A percentile compares a stretch with the other conserved stretches of the same genome.
These are phyloP conservation scores for Pythium pyrilobum DNA, from an alignment of 352 stramenopile genomes.

Conservation along the genomic window DNA sequence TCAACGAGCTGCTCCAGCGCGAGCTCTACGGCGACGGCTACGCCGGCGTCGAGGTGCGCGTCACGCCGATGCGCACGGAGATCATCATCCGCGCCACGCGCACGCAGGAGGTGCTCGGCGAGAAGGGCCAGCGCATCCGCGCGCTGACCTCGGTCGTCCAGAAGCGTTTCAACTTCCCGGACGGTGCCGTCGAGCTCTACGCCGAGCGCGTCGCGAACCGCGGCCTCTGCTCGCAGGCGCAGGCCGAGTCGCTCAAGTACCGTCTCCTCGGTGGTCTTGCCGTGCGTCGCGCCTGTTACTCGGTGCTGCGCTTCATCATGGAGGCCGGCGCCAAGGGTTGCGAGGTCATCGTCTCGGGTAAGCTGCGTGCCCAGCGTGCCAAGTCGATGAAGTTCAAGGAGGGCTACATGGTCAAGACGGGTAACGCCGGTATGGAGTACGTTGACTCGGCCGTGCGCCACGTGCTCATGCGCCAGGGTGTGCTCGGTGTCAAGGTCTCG, in stretches of 20 bases:
- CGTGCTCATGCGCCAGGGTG: constrained; percentile 99
- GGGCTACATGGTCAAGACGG: constrained; percentile 99
- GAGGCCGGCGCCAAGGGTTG: constrained; percentile 98
- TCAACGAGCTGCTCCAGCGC: constrained; percentile 98
- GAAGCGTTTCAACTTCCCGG: constrained; percentile 97
- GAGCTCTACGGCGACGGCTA: constrained; percentile 99
- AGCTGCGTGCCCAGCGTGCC: constrained; percentile 98
- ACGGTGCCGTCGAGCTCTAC: constrained; percentile 97
- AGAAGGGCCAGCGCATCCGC: constrained; percentile 99
- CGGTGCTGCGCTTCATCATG: constrained; percentile 99
- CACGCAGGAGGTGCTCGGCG: constrained; percentile 98
- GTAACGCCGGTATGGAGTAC: constrained; percentile 98
- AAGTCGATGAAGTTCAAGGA: constrained; percentile 99
- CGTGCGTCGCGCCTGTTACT: constrained; percentile 98
- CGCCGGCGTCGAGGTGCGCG: constrained; percentile 97
- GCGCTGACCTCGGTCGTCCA: constrained; percentile 99
- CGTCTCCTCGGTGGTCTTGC: constrained; percentile 97
- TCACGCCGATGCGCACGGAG: constrained; percentile 98
- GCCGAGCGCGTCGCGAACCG: constrained; percentile 98
- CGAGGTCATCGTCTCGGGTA: constrained; percentile 99
- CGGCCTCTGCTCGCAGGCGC: constrained; percentile 97
- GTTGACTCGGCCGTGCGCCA: constrained; percentile 98
- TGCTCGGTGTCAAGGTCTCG: constrained; percentile 98
- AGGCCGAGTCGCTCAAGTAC: constrained; percentile 99
- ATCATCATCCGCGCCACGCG: constrained; percentile 99